Evolutionary conservation across 345 rosid genomes (phyloP).

Genomic region (Excoecaria cochinchinensis): DNA sequence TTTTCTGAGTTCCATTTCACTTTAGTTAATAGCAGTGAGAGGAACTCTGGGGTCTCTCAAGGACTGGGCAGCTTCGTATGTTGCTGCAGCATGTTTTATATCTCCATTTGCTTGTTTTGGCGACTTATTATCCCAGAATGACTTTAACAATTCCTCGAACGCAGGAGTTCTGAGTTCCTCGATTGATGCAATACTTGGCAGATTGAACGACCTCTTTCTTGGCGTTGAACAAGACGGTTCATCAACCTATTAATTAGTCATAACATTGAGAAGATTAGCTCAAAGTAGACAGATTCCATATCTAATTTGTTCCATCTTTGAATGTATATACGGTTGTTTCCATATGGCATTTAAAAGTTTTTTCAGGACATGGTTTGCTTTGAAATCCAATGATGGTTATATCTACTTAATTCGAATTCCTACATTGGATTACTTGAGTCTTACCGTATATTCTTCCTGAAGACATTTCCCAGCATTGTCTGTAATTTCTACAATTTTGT

Average conservation of each 20-base stretch:
- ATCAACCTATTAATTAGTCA: slow-evolving; percentile 53
- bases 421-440: not conserved
- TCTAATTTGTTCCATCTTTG: not conserved
- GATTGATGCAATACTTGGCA: slow-evolving; percentile 69
- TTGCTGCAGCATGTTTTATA: slow-evolving; percentile 51
- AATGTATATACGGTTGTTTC: too few relatives aligned
- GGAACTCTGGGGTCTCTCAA: slow-evolving; percentile 78
- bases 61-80: slow-evolving; percentile 64
- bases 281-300: not conserved
- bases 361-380: not conserved
- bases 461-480: slow-evolving; percentile 90
- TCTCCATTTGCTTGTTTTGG: slow-evolving; percentile 76
- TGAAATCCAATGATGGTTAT: not conserved
- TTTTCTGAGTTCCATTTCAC: slow-evolving; percentile 10
- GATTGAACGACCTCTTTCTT: slow-evolving; percentile 66
- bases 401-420: not conserved
- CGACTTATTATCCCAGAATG: slow-evolving; percentile 65
- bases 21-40: slow-evolving; percentile 80
- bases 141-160: slow-evolving; percentile 71
- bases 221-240: slow-evolving; percentile 94
- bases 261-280: not conserved
- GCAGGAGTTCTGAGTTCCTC: slow-evolving; percentile 90
- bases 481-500: slow-evolving; percentile 77
- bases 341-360: not conserved
- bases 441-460: slow-evolving; percentile 77